Base-by-base conservation (phyloP, 2,329 filamentous ascomycete genomes). In the Furcasterigmium sp. region DNA sequence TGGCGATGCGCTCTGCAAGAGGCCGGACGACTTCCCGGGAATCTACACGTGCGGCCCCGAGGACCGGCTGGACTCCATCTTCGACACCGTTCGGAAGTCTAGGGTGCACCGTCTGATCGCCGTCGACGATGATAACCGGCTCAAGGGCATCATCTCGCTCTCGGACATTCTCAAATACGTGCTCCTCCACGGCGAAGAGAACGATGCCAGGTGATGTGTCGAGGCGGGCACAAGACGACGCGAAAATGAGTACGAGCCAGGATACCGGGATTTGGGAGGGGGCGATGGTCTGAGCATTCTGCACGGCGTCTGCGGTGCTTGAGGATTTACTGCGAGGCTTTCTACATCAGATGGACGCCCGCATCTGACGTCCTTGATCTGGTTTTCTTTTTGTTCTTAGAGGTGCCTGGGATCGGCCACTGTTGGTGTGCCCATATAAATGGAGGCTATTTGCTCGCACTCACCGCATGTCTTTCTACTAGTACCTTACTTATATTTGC, bases 111-210 rank as follows among this genome's bases (percentile, higher is more conserved):
- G 93, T 50, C 74, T 98, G 51, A 84, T 97, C 44, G 85, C 98
- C 39, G 87, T 98, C 45, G 91, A 98, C 63, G 90, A 96, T 52
- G 79, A 91, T 41, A 88, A 84, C 60, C 82, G 84, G 53, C 79
- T 98, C 43, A 87, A 85, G 61, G 93, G 93, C 37, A 81, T 98
- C 43, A 82, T 98, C 47, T 96, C 91, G 7, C 73, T 98, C 43
- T 97, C 91, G 46, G 93, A 98, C 66, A 96, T 98, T 52, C 78
- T 98, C 53, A 90, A 95, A 57, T 96, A 98, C 61, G 88, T 96
- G 42, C 73, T 98, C 51, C 74, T 95, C 18, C 78, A 88, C 53
- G 87, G 87, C 41, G 84, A 88, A 57, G 82, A 80, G 52, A 75
- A 82, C 6, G 48, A 51, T 20, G 37, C 21, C 25, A 41, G 41